Evolutionary conservation across 1,139 yeast genomes (phyloP).

Genomic region (Yamadazyma membranifaciens): DNA sequence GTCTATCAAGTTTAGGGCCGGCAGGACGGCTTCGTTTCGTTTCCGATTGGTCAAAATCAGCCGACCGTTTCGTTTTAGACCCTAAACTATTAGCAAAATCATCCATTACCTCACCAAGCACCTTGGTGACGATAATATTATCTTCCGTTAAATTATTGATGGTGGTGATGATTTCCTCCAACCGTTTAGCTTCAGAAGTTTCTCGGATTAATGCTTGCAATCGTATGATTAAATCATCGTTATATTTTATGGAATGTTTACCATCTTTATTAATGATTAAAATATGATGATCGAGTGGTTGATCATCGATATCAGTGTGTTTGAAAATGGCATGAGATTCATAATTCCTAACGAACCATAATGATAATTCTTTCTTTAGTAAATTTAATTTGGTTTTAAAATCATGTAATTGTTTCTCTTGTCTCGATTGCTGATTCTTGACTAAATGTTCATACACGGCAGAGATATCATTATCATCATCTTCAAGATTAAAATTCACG

Average conservation of each 20-base stretch:
- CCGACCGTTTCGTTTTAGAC: constrained; percentile 3
- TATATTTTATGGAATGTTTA: background rate
- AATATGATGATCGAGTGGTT: background rate
- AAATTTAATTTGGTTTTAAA: constrained; percentile 3
- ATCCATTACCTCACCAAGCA: constrained; percentile 1
- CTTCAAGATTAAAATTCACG: constrained; percentile 17
- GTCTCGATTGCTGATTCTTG: constrained; percentile 21
- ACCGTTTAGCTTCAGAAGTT: constrained; percentile 1
- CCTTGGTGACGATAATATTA: background rate
- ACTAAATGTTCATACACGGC: constrained; percentile 27
- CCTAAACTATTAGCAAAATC: constrained; percentile 7
- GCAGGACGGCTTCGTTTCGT: constrained; percentile 4
- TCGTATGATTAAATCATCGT: background rate
- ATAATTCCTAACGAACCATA: constrained; percentile 14
- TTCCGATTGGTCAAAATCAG: constrained; percentile 2
- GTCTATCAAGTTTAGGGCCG: background rate
- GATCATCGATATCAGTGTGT: constrained; percentile 1
- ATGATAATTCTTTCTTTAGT: constrained; percentile 6
- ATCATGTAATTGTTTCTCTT: constrained; percentile 12
- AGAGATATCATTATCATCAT: constrained; percentile 21
- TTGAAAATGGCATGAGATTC: constrained; percentile 10
- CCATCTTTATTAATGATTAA: background rate
- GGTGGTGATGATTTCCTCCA: background rate
- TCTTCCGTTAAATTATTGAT: background rate
- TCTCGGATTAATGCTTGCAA: background rate